These are phyloP conservation scores for Cymbidium sinense DNA, from an alignment of 106 monocot species.

Conservation along the genomic window DNA sequence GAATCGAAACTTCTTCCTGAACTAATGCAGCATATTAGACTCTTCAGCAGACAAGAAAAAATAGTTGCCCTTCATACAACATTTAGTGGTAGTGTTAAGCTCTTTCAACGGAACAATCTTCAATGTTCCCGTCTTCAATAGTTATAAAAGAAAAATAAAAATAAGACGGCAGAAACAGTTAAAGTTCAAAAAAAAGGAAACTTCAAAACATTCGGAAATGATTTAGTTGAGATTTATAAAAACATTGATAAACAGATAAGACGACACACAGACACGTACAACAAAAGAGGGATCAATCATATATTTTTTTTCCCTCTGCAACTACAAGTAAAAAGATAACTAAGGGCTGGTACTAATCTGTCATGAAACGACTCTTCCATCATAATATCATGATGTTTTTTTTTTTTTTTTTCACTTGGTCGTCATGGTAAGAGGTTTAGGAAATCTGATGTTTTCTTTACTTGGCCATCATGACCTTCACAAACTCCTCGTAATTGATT, in stretches of 20 bases:
- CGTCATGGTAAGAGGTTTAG: neutral
- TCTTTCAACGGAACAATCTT: neutral
- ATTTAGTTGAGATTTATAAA: neutral
- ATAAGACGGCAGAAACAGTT: neutral
- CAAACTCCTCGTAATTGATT: conserved; percentile 27
- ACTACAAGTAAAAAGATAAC: conserved; percentile 1
- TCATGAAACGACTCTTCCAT: neutral
- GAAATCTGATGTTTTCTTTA: neutral
- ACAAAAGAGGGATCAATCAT: neutral
- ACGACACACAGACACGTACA: neutral
- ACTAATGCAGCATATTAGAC: no score
- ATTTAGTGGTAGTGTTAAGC: neutral
- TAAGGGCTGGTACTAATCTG: neutral
- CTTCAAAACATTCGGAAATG: neutral
- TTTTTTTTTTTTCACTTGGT: no score
- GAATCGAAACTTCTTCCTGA: no score
- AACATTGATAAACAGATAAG: neutral
- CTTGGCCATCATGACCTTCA: conserved; percentile 32
- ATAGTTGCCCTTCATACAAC: no score
- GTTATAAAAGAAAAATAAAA: neutral
- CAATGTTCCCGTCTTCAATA: neutral
- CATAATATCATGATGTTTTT: neutral
- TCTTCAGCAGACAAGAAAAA: no score
- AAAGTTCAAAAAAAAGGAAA: neutral
- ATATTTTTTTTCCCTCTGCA: neutral